Evolutionary conservation across 495 filamentous ascomycete species (phyloP).

Genomic region (Choiromyces venosus): DNA sequence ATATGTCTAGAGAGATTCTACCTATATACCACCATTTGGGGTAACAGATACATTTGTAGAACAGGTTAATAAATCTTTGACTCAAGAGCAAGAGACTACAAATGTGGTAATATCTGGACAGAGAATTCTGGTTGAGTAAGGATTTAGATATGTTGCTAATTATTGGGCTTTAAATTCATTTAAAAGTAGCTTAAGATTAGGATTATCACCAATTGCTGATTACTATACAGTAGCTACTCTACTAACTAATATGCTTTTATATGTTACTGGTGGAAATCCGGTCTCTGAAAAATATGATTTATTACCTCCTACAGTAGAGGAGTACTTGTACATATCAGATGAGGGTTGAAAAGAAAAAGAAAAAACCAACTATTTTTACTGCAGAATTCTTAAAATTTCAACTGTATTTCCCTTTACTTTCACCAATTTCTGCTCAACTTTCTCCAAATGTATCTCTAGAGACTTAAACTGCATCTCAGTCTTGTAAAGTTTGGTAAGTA

Average conservation of each 20-base stretch:
- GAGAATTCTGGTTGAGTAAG: background rate
- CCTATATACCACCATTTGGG: background rate
- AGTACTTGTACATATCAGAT: background rate
- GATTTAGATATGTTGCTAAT: background rate
- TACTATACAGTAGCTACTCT: background rate
- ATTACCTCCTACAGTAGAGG: background rate
- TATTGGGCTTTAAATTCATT: background rate
- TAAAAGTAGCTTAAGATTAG: background rate
- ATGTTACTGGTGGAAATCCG: background rate
- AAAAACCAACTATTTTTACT: background rate
- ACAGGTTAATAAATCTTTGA: background rate
- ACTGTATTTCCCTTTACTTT: background rate
- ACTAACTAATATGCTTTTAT: background rate
- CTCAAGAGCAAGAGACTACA: background rate
- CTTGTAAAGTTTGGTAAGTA: accelerated
- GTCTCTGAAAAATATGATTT: background rate
- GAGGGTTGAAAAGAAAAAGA: background rate
- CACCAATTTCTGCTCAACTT: background rate
- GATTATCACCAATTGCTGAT: background rate
- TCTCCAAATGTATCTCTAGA: background rate
- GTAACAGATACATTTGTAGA: background rate
- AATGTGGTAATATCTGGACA: background rate
- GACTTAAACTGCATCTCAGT: background rate
- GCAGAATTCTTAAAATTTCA: background rate
- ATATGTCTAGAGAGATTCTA: background rate